Evolutionary conservation across 768 basidiomycete species (phyloP), one percentile per base, ranked within the genome.

Genomic region (Dictyophora rubrovolvata): DNA sequence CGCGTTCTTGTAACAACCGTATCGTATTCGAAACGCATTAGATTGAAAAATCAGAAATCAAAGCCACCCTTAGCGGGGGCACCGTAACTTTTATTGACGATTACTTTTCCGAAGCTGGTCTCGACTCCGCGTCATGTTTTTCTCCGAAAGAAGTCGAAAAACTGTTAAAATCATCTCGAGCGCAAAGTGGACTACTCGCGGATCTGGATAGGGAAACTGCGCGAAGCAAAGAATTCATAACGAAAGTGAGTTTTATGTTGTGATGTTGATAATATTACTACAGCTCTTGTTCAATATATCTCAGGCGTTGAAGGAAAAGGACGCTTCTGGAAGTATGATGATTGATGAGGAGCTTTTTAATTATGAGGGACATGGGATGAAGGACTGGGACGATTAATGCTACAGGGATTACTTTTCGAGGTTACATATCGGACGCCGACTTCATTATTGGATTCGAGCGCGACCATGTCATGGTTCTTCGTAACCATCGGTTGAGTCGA

Each of bases 1-100:
- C n/a, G 11, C 17, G 21, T 55, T 50, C 10, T 35, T 49, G 0
- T 49, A 7, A 8, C 11, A n/a, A 17, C 11, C 34, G 42, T 59
- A 16, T 21, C 36, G 14, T 53, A 55, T 47, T 52, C 49, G 48
- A 48, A 22, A n/a, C 5, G 58, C 21, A 22, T 54, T 42, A 90
- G 89, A 86, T 92, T 63, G 85, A 86, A 66, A 74, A 77, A 0
- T 76, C 75, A 57, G 86, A 89, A 61, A 84, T 93, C 62, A 78
- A 76, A 20, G 89, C 87, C 0, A 77, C 77, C 46, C 79, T 93
- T 35, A 82, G 84, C 1, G 77, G 79, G 1, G 85, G 81, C 5
- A 87, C 86, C 0, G 88, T 93, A 18, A 83, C 84, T 0, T 90
- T 91, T 69, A 78, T 79, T 17, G 75, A 75, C 42, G 84, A 86